Base-by-base conservation (phyloP, 768 basidiomycete genomes). In the Hypholoma sublateritium region DNA sequence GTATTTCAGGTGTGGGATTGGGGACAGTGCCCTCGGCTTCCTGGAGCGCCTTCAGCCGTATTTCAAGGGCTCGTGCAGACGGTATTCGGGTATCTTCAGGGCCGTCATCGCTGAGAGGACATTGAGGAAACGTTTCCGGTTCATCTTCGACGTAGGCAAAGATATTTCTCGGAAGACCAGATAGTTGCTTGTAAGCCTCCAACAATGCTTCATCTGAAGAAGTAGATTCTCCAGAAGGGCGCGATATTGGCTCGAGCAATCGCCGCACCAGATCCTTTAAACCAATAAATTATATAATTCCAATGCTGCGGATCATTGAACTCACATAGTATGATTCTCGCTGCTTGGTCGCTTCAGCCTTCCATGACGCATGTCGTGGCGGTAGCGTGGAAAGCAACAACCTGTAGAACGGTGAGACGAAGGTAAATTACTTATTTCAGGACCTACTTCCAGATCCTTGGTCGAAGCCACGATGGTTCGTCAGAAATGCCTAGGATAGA, bases 391-490 rank as follows among this genome's bases (percentile, higher is more conserved):
- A 86, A 51, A 91, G 76, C 49, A 91, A 72, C 25, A 91, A 63
- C 64, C 87, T 89, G 28, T 0, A 60, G 24, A 28, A 57, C 45
- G 28, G 37, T 62, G 39, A 58, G 34, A n/a, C 14, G 37, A 28
- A 13, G 34, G 36, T 37, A 14, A 55, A 21, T 11, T 47, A 24
- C 7, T 13, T 42, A 4, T 51, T 32, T 47, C 24, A 14, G 37
- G 28, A 72, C 85, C 67, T 59, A 89, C 90, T 83, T 89, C 90
- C 90, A 92, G 63, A 89, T 77, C 42, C 87, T 79, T 25, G 89
- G 87, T 41, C 90, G 80, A 60, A 91, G 75, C 88, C 89, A 91
- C 4, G 79, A 72, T 42, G 90, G 90, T 62, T 87, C 79, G 61
- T 88, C 83, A 48, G 89, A 87, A 45, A 91, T 80, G 56, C 89